Conservation (phyloP, 2,329 filamentous ascomycete species). For the Aurifilum marmelostoma region DNA sequence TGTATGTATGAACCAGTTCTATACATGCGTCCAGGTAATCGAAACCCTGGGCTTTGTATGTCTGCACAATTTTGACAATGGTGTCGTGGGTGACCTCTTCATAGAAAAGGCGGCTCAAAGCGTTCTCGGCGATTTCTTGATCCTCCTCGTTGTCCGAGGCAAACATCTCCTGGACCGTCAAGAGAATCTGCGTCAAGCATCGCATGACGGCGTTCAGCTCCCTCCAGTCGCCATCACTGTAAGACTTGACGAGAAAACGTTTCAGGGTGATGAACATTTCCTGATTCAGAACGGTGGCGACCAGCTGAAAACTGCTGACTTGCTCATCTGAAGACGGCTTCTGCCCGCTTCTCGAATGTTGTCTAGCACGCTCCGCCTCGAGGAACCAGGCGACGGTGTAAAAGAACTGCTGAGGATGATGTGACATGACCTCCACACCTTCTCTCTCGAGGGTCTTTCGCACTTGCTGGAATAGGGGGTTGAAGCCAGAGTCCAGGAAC, state of each 20-base stretch:
- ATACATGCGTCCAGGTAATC: constrained; percentile 92
- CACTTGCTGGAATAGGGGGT: constrained; percentile 82
- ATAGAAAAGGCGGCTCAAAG: constrained; percentile 96
- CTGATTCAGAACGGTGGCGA: constrained; percentile 89
- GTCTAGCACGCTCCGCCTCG: constrained; percentile 77
- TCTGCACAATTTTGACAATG: constrained; percentile 76
- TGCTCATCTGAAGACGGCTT: constrained; percentile 54
- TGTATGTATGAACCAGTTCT: constrained; percentile 87
- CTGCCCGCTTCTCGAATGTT: constrained; percentile 59
- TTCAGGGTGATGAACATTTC: constrained; percentile 92
- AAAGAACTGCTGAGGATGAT: constrained; percentile 85
- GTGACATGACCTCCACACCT: constrained; percentile 75
- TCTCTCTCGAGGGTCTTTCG: constrained; percentile 90
- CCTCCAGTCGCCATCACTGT: constrained; percentile 84
- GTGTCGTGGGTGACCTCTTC: constrained; percentile 93
- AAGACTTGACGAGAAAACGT: constrained; percentile 75
- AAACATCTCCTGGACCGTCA: constrained; percentile 92
- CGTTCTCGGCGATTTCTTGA: constrained; percentile 97
- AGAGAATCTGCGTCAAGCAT: constrained; percentile 90
- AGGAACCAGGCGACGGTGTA: constrained; percentile 94
- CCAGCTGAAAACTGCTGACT: constrained; percentile 78
- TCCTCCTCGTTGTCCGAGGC: constrained; percentile 86
- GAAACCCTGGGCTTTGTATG: constrained; percentile 93
- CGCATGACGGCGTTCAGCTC: constrained; percentile 87
- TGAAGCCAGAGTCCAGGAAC: constrained; percentile 94